Conservation (phyloP, 805 yeast genomes). For the Starmera amethionina region DNA sequence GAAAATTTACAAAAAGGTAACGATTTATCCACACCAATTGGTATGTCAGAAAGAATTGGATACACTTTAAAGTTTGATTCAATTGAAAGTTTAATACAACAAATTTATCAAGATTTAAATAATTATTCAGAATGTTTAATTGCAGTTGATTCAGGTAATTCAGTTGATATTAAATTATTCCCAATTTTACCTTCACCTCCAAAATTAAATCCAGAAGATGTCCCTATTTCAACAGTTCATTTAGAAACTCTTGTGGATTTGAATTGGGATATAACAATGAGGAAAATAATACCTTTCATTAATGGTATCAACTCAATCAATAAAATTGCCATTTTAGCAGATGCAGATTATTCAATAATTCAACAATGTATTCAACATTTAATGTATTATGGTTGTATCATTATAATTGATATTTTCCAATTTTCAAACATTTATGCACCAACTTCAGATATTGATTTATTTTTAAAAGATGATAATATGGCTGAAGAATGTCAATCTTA, state of each 20-base stretch:
- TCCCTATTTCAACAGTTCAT: slow-evolving; percentile 83
- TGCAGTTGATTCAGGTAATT: slow-evolving; percentile 82
- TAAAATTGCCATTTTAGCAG: slow-evolving; percentile 67
- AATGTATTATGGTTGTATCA: slow-evolving; percentile 80
- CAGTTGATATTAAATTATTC: slow-evolving; percentile 88
- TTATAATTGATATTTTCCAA: slow-evolving; percentile 80
- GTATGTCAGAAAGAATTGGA: slow-evolving; percentile 11
- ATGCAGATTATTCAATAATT: slow-evolving; percentile 70
- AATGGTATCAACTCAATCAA: slow-evolving; percentile 82
- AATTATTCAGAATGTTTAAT: slow-evolving; percentile 94
- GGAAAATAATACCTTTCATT: slow-evolving; percentile 74
- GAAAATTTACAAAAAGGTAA: slow-evolving; percentile 15
- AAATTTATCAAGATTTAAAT: slow-evolving; percentile 88
- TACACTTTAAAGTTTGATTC: slow-evolving; percentile 26
- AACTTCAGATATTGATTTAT: slow-evolving; percentile 63
- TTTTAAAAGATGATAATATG: slow-evolving; percentile 54
- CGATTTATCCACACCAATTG: slow-evolving; percentile 18
- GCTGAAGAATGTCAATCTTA: slow-evolving; percentile 82
- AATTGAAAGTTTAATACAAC: slow-evolving; percentile 73
- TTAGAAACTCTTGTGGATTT: slow-evolving; percentile 68
- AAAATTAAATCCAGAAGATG: slow-evolving; percentile 68
- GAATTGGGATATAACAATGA: slow-evolving; percentile 96
- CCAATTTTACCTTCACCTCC: slow-evolving; percentile 82
- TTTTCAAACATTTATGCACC: slow-evolving; percentile 85
- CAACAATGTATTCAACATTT: slow-evolving; percentile 85